Evolutionary conservation across 2,329 filamentous ascomycete species (phyloP).

Genomic region (Aspergillus aculeatus): DNA sequence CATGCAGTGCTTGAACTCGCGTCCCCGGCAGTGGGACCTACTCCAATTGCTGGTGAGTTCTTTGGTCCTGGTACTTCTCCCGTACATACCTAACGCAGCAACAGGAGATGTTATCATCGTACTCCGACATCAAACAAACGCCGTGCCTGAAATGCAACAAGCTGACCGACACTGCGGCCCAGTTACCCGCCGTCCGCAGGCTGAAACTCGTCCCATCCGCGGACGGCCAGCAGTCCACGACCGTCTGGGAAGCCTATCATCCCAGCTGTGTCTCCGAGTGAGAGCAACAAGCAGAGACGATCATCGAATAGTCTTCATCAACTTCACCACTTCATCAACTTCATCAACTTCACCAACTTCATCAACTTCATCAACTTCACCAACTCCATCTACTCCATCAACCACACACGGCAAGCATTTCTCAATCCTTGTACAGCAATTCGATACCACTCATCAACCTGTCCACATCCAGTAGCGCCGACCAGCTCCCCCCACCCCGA

Average conservation of each 20-base stretch:
- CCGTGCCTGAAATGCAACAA: constrained; percentile 40
- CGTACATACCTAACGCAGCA: not conserved
- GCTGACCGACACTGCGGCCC: constrained; percentile 39
- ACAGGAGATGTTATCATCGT: constrained; percentile 46
- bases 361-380: too few relatives aligned
- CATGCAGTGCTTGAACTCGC: constrained; percentile 35
- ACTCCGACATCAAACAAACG: constrained; percentile 40
- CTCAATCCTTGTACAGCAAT: too few relatives aligned
- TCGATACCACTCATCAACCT: too few relatives aligned
- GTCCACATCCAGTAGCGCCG: too few relatives aligned
- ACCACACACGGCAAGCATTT: too few relatives aligned
- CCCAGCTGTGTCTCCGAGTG: constrained; percentile 22
- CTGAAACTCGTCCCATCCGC: constrained; percentile 19
- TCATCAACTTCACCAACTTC: too few relatives aligned
- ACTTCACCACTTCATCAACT: too few relatives aligned
- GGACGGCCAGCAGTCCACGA: constrained; percentile 18
- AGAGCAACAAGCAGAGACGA: not conserved
- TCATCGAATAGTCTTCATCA: too few relatives aligned
- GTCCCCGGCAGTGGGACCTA: constrained; percentile 41
- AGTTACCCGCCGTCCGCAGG: constrained; percentile 41
- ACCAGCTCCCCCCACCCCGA: too few relatives aligned
- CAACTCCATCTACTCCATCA: too few relatives aligned
- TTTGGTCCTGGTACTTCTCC: too few relatives aligned
- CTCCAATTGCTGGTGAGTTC: constrained; percentile 40
- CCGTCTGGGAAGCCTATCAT: constrained; percentile 39